phyloP scores from a whole-genome alignment of 2,329 filamentous ascomycete species.

The Cladosporium halotolerans region DNA sequence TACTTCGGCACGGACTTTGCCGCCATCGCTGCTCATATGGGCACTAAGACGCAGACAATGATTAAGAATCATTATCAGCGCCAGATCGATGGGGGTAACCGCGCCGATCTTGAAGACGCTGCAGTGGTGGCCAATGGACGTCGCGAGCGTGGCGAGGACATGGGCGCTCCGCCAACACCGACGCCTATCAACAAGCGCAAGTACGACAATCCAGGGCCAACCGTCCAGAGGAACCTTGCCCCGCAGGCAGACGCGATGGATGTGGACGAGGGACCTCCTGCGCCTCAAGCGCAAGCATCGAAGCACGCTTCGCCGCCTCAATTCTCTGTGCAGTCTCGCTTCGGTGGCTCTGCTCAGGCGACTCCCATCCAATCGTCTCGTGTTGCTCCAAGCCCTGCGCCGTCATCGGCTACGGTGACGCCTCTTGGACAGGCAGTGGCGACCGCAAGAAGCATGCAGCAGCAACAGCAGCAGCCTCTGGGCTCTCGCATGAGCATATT shows the following conservation, averaged over 20 bases:
- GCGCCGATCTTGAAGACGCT: constrained; percentile 35
- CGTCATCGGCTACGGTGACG: constrained; percentile 15
- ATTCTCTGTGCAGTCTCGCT: constrained; percentile 21
- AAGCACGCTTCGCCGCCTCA: constrained; percentile 36
- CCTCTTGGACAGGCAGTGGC: constrained; percentile 21
- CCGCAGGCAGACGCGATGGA: constrained; percentile 38
- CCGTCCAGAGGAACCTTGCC: constrained; percentile 37
- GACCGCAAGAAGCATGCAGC: constrained; percentile 14
- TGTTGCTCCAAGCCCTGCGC: constrained; percentile 23
- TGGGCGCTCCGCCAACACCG: constrained; percentile 44
- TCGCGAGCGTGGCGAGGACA: constrained; percentile 39
- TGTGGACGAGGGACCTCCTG: constrained; percentile 32
- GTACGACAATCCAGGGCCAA: constrained; percentile 38
- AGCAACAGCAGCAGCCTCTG: constrained; percentile 21
- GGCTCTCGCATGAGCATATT: constrained; percentile 28
- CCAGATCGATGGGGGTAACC: constrained; percentile 37
- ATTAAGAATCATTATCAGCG: constrained; percentile 53
- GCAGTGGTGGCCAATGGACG: constrained; percentile 38
- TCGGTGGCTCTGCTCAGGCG: constrained; percentile 26
- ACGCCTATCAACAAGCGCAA: constrained; percentile 43
- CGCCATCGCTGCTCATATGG: constrained; percentile 70
- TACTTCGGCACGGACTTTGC: constrained; percentile 76
- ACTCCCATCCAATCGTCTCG: constrained; percentile 26
- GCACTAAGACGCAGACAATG: constrained; percentile 82
- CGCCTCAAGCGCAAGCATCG: constrained; percentile 17